Percentiles rank a stretch among this genome's conserved stretches.
Conservation (phyloP, 108 stramenopile species). For the Nitzschia putrida region DNA sequence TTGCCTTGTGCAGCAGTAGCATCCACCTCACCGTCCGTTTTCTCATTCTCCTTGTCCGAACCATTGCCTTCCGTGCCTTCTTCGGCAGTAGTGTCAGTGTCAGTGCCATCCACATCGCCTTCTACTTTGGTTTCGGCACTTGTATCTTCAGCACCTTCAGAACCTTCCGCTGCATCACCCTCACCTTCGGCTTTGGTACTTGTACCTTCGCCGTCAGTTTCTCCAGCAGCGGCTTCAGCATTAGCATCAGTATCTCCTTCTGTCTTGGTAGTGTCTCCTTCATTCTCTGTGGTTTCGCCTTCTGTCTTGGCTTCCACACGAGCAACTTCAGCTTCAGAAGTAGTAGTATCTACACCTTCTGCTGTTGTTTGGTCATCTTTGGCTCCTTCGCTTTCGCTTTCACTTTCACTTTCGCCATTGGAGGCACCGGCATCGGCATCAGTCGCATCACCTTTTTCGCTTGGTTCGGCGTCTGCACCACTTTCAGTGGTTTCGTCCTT, state of each 20-base stretch:
- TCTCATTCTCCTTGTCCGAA: not conserved
- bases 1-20: not conserved
- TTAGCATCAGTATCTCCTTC: not conserved
- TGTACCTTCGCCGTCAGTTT: not conserved
- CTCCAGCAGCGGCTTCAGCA: not conserved
- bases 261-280: too few species aligned
- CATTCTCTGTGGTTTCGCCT: too few species aligned
- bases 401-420: not conserved
- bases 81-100: not conserved
- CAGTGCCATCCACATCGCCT: not conserved
- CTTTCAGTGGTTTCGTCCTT: not conserved
- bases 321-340: not conserved
- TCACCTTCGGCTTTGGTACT: not conserved
- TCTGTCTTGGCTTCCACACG: not conserved
- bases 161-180: not conserved
- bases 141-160: not conserved
- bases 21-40: not conserved
- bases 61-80: not conserved
- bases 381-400: not conserved
- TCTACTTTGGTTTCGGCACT: not conserved
- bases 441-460: not conserved
- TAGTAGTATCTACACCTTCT: not conserved
- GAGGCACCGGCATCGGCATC: not conserved
- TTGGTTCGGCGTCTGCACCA: not conserved
- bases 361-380: not conserved